These are phyloP conservation scores for Trametes polyzona DNA, from an alignment of 1,284 basidiomycete species.

Conservation along the genomic window DNA sequence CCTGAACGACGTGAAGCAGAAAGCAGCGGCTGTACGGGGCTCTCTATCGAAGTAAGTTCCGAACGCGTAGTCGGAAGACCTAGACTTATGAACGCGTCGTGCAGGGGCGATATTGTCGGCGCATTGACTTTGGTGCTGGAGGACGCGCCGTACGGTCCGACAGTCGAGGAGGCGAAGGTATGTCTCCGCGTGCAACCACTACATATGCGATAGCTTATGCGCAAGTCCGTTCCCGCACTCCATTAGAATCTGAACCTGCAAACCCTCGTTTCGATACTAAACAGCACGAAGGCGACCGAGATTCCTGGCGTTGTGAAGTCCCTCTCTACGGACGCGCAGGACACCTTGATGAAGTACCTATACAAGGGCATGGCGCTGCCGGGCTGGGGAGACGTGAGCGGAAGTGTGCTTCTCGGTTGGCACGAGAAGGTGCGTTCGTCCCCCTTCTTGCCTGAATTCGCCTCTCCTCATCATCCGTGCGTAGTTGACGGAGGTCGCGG, in stretches of 20 bases:
- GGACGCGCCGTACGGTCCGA: constrained; percentile 83
- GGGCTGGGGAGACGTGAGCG: constrained; percentile 83
- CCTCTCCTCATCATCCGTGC: constrained; percentile 6
- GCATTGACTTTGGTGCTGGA: constrained; percentile 76
- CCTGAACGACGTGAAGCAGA: constrained; percentile 76
- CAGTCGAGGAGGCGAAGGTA: constrained; percentile 90
- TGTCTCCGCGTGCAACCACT: constrained; percentile 22
- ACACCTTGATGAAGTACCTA: constrained; percentile 96
- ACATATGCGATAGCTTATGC: too few species aligned
- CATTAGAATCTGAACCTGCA: constrained; percentile 76
- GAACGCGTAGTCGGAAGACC: background rate
- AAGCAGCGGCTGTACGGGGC: constrained; percentile 74
- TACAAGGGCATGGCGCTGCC: constrained; percentile 95
- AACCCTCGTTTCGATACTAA: constrained; percentile 90
- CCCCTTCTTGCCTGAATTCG: background rate
- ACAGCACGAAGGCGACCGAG: constrained; percentile 92
- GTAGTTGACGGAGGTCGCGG: constrained; percentile 93
- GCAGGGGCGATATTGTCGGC: constrained; percentile 73
- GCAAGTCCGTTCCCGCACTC: background rate
- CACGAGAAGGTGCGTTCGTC: constrained; percentile 94
- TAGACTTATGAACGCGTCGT: background rate
- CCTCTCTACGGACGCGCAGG: constrained; percentile 82
- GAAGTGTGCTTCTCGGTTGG: constrained; percentile 92
- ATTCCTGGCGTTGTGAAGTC: constrained; percentile 79
- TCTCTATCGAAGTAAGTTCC: constrained; percentile 73